A percentile compares a stretch with the other conserved stretches of the same genome.
Evolutionary conservation across 2,329 filamentous ascomycete genomes (phyloP).

Genomic region (Trichoderma harzianum): DNA sequence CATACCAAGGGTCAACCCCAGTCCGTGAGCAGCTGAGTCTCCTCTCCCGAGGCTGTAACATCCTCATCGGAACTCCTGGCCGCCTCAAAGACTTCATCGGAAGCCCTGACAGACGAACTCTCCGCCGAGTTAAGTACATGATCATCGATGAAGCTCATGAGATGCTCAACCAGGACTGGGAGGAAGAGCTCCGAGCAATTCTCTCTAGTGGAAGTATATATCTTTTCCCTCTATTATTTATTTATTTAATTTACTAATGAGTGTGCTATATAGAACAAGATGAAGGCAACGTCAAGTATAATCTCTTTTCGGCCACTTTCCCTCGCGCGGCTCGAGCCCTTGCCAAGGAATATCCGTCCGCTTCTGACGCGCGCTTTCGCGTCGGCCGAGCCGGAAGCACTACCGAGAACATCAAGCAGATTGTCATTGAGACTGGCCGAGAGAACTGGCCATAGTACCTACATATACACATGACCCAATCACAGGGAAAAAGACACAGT

Average conservation of each 20-base stretch:
- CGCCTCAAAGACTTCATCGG: slow-evolving; percentile 82
- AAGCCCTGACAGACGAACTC: slow-evolving; percentile 62
- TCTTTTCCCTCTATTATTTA: background rate
- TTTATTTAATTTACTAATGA: background rate
- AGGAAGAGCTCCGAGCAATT: slow-evolving; percentile 69
- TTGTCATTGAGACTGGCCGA: slow-evolving; percentile 64
- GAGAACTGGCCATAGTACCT: slow-evolving; percentile 27
- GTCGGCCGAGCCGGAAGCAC: slow-evolving; percentile 84
- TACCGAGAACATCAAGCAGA: slow-evolving; percentile 78
- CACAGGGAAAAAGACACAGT: too few species aligned
- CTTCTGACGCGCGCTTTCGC: slow-evolving; percentile 73
- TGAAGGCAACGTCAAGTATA: slow-evolving; percentile 62
- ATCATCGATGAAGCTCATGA: slow-evolving; percentile 96
- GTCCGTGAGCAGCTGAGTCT: slow-evolving; percentile 66
- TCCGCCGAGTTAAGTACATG: slow-evolving; percentile 73
- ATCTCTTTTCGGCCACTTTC: slow-evolving; percentile 96
- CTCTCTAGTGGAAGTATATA: slow-evolving; percentile 74
- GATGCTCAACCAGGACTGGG: slow-evolving; percentile 78
- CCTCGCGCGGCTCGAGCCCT: slow-evolving; percentile 73
- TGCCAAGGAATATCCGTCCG: slow-evolving; percentile 70
- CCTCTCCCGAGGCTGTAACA: slow-evolving; percentile 79
- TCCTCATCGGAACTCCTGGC: slow-evolving; percentile 84
- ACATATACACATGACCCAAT: too few species aligned
- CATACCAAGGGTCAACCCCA: slow-evolving; percentile 44
- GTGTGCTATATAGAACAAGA: slow-evolving; percentile 59